These are phyloP conservation scores for Suillus ampliporus DNA, from an alignment of 768 basidiomycete species.

Conservation along the genomic window DNA sequence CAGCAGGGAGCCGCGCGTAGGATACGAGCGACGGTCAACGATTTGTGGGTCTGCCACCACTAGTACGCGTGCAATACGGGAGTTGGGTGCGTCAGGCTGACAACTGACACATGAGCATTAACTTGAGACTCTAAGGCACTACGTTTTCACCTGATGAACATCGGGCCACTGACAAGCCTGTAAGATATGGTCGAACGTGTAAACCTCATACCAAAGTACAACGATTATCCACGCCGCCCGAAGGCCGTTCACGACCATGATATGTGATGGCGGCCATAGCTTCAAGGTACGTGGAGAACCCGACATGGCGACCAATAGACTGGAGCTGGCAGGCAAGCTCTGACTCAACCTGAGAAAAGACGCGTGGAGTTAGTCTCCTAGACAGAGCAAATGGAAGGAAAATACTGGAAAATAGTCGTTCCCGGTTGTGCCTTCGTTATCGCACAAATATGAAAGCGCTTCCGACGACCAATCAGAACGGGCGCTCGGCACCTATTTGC, in stretches of 20 bases:
- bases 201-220: slow-evolving; percentile 75
- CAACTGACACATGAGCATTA: slow-evolving; percentile 8
- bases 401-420: neutral
- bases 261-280: slow-evolving; percentile 18
- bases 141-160: slow-evolving; percentile 33
- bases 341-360: too few relatives aligned
- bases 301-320: neutral
- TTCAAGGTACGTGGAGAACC: neutral
- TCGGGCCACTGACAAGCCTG: slow-evolving; percentile 68
- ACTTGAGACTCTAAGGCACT: slow-evolving; percentile 21
- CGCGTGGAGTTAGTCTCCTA: too few relatives aligned
- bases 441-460: neutral
- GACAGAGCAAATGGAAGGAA: neutral
- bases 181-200: slow-evolving; percentile 55
- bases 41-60: slow-evolving; percentile 90
- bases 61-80: slow-evolving; percentile 49
- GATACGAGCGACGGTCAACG: slow-evolving; percentile 77
- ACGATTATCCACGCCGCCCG: slow-evolving; percentile 63
- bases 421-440: neutral
- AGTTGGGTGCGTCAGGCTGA: slow-evolving; percentile 12
- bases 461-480: neutral
- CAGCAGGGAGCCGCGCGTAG: slow-evolving; percentile 57
- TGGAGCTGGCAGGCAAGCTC: neutral
- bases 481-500: too few relatives aligned
- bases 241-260: slow-evolving; percentile 50